These are phyloP conservation scores for Phytophthora melonis DNA, from an alignment of 352 stramenopile species.

Conservation along the genomic window DNA sequence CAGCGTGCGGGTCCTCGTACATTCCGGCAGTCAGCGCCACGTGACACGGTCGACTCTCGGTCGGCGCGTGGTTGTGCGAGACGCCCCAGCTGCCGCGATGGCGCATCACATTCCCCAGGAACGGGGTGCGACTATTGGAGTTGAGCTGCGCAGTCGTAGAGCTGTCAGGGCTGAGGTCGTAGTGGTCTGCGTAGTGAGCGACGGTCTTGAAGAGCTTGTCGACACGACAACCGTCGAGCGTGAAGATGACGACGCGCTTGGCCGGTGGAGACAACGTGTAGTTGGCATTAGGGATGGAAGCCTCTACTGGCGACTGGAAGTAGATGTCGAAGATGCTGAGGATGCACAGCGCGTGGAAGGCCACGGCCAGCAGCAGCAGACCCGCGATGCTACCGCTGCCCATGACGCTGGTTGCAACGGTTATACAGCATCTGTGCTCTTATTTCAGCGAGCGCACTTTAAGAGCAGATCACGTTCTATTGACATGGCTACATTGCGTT, in stretches of 20 bases:
- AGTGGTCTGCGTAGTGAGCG: constrained; percentile 26
- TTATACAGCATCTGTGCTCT: not conserved
- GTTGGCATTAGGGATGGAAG: constrained; percentile 55
- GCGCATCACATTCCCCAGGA: constrained; percentile 73
- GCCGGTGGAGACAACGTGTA: constrained; percentile 54
- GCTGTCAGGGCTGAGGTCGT: constrained; percentile 23
- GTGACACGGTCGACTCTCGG: constrained; percentile 82
- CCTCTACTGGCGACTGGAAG: constrained; percentile 84
- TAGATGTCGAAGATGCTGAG: constrained; percentile 90
- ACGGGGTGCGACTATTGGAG: constrained; percentile 52
- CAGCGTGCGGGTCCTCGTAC: constrained; percentile 88
- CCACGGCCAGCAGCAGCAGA: constrained; percentile 74
- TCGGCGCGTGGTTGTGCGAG: constrained; percentile 87
- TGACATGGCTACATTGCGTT: constrained; percentile 1
- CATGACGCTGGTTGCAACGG: constrained; percentile 5
- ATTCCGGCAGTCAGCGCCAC: constrained; percentile 88
- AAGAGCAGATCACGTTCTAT: not conserved
- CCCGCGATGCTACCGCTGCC: constrained; percentile 20
- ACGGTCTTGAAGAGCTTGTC: constrained; percentile 84
- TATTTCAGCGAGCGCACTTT: not conserved
- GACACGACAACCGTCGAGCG: constrained; percentile 82
- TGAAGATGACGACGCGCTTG: constrained; percentile 80
- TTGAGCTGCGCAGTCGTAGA: not conserved
- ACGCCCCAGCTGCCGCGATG: constrained; percentile 77
- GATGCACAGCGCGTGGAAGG: constrained; percentile 85